A percentile compares a stretch with the other conserved stretches of the same genome.
These are phyloP conservation scores for Amanita jacksonii DNA, from an alignment of 768 basidiomycete species.

Conservation along the genomic window DNA sequence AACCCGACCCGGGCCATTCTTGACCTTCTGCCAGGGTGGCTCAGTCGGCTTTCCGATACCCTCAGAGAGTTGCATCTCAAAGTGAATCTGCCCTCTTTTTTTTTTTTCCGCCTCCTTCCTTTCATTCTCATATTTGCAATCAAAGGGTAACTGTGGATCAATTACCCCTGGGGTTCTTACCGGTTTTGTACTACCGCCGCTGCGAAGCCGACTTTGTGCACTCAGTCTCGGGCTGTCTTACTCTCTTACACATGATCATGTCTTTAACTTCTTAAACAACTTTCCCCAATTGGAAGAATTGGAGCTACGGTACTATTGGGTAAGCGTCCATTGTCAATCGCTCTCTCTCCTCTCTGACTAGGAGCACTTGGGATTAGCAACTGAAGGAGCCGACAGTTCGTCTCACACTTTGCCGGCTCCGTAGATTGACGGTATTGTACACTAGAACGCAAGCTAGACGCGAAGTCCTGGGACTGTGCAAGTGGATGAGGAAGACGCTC, in stretches of 20 bases:
- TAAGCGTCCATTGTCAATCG: constrained; percentile 15
- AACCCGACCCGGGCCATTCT: constrained; percentile 33
- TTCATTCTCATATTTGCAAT: neutral
- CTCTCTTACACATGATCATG: constrained; percentile 43
- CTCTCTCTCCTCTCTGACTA: neutral
- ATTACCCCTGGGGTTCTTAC: constrained; percentile 51
- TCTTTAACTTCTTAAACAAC: constrained; percentile 36
- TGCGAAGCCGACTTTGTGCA: constrained; percentile 22
- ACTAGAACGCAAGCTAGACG: constrained; percentile 11
- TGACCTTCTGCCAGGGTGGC: constrained; percentile 35
- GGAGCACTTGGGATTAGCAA: constrained; percentile 24
- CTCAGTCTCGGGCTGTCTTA: constrained; percentile 49
- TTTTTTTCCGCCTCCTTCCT: neutral
- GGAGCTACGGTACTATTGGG: constrained; percentile 43
- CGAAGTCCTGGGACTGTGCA: constrained; percentile 24
- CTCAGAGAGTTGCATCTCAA: constrained; percentile 32
- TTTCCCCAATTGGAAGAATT: constrained; percentile 30
- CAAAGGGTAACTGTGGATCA: constrained; percentile 58
- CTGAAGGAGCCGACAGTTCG: constrained; percentile 22
- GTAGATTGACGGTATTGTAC: constrained; percentile 18
- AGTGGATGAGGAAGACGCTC: constrained; percentile 32
- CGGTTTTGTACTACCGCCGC: constrained; percentile 27
- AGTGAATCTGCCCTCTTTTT: constrained; percentile 17
- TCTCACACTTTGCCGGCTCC: constrained; percentile 16
- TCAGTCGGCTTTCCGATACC: constrained; percentile 23